Base-by-base conservation (phyloP, 345 rosid genomes). In the Citrus reticulata region DNA sequence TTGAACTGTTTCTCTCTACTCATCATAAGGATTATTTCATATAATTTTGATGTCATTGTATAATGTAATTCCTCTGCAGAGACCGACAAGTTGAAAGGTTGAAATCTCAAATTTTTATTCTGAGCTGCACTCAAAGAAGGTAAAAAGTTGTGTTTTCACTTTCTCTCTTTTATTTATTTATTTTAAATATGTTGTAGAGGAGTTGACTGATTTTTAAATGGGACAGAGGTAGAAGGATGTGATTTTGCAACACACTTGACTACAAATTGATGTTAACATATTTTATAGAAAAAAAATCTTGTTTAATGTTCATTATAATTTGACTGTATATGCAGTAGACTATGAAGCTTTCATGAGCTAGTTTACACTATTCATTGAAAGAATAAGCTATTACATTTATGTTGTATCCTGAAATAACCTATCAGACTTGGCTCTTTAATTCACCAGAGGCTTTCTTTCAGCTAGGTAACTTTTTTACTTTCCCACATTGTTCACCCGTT, bases 121-220 rank as follows among this genome's bases (percentile, higher is more conserved):
- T 96, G 88, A 74, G 87, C 61, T 96, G 99, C 88, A 93, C 88
- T 4, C 99, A 91, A 77, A 94, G 99, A 82, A 93, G 93, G 99
- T 94, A 81, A 59, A 46, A 54, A 49, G 25, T 29, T 72, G 4
- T 35, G 40, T 19, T 22, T 74, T 40, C 35, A 24, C 17, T 27
- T n/a, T 32, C 63, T 51, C 37, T 4, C 22, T 40, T 68, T 40
- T 40, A 40, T 40, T 40, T 9, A 4, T 13, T 17, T 54, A 17
- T 54, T 17, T 54, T 17, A 17, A 4, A 54, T 17, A 54, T 54
- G 22, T 54, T 39, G 4, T 68, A 13, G 55, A 13, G 55, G 35
- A 69, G 14, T 69, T 69, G 73, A 69, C 20, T 42, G 58, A 42
- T n/a, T 14, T 68, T 68, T 14, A 32, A 42, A 4, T 69, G 34